phyloP scores from a whole-genome alignment of 345 rosid species.

The Eucalyptus cloeziana region DNA sequence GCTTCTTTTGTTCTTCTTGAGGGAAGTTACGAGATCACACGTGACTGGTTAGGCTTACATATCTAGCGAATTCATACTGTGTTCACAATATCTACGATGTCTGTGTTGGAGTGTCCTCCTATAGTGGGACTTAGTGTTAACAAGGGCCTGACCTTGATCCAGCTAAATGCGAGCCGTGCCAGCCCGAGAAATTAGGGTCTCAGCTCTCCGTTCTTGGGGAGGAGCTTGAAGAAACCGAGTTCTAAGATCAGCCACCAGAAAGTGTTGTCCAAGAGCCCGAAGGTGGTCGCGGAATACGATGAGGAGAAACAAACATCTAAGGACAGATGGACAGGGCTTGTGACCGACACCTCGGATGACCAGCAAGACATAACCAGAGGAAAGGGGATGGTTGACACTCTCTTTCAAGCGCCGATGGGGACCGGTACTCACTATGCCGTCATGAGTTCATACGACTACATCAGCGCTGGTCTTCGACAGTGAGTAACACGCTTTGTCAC shows the following conservation, averaged over 20 bases:
- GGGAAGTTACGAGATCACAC: background rate
- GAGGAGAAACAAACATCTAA: constrained; percentile 28
- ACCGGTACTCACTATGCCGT: constrained; percentile 37
- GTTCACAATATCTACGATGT: background rate
- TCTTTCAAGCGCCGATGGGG: constrained; percentile 46
- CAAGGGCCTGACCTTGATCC: background rate
- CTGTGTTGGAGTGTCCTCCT: background rate
- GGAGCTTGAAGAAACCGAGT: constrained; percentile 5
- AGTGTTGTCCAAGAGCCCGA: background rate
- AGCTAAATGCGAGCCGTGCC: constrained; percentile 12
- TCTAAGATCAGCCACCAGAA: background rate
- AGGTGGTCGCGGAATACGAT: constrained; percentile 13
- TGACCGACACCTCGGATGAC: constrained; percentile 25
- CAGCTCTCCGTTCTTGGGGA: constrained; percentile 10
- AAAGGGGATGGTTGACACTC: constrained; percentile 37
- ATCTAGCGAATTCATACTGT: background rate
- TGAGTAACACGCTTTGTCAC: background rate
- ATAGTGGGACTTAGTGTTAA: background rate
- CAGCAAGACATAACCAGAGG: constrained; percentile 48
- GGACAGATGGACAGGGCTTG: constrained; percentile 37
- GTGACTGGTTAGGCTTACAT: background rate
- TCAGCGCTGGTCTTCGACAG: constrained; percentile 37
- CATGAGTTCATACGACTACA: constrained; percentile 32
- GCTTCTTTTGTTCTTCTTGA: background rate
- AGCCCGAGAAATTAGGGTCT: background rate